Evolutionary conservation across 2,329 filamentous ascomycete genomes (phyloP).

Genomic region (Fusarium oligoseptatum): DNA sequence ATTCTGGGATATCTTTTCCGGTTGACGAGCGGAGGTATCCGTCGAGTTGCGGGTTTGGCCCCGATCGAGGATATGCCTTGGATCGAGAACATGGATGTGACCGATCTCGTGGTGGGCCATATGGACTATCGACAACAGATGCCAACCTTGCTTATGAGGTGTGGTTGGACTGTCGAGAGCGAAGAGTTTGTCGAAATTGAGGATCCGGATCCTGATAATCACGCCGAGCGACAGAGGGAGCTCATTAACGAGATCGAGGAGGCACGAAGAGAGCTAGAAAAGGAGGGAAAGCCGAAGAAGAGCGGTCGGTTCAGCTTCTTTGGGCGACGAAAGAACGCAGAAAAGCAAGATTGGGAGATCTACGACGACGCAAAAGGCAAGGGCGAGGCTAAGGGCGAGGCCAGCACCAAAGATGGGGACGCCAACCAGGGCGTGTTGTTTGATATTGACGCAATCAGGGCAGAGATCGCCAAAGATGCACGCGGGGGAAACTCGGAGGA

Average conservation of each 20-base stretch:
- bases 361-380: slow-evolving; percentile 78
- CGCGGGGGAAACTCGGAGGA: slow-evolving; percentile 67
- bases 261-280: slow-evolving; percentile 87
- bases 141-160: slow-evolving; percentile 86
- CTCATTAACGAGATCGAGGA: slow-evolving; percentile 97
- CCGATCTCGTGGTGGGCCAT: slow-evolving; percentile 87
- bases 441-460: slow-evolving; percentile 93
- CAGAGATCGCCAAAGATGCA: slow-evolving; percentile 80
- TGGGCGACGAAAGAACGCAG: slow-evolving; percentile 81
- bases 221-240: slow-evolving; percentile 87
- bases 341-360: slow-evolving; percentile 94
- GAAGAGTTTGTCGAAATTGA: slow-evolving; percentile 98
- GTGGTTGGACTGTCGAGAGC: slow-evolving; percentile 91
- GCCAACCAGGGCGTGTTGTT: slow-evolving; percentile 81
- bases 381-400: slow-evolving; percentile 44
- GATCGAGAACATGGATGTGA: slow-evolving; percentile 91
- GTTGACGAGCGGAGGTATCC: slow-evolving; percentile 91
- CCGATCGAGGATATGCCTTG: slow-evolving; percentile 81
- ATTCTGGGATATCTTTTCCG: slow-evolving; percentile 97
- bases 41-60: slow-evolving; percentile 86
- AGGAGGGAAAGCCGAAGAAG: slow-evolving; percentile 77
- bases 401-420: slow-evolving; percentile 51
- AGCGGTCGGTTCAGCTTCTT: slow-evolving; percentile 79
- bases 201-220: slow-evolving; percentile 95
- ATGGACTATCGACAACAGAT: slow-evolving; percentile 97